These are phyloP conservation scores for Fusarium newnesense DNA, from an alignment of 2,329 filamentous ascomycete genomes.

Conservation along the genomic window DNA sequence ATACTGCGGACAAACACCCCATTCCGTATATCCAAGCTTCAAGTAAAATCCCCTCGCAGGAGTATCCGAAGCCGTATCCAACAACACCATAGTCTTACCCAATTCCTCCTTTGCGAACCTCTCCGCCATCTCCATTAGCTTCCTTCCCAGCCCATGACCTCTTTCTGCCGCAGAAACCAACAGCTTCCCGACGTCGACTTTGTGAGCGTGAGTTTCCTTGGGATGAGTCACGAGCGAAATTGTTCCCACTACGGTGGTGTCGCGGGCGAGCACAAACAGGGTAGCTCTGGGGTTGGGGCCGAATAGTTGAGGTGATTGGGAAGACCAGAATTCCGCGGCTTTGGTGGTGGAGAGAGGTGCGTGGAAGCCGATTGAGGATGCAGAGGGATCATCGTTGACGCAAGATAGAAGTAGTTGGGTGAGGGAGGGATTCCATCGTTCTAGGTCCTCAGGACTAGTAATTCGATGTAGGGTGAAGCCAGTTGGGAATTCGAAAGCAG, in stretches of 20 bases:
- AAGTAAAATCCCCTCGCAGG: neutral
- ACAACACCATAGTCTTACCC: neutral
- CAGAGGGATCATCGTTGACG: neutral
- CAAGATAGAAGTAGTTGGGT: neutral
- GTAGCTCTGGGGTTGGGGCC: neutral
- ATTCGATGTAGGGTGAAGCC: neutral
- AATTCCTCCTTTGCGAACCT: neutral
- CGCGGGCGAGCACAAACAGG: neutral
- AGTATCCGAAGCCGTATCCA: neutral
- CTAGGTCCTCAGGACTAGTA: rapidly evolving
- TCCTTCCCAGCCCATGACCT: neutral
- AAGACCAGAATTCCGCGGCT: neutral
- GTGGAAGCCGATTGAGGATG: conserved; percentile 1
- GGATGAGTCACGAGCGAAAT: neutral
- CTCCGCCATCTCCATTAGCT: neutral
- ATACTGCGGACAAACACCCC: conserved; percentile 3
- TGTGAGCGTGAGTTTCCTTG: neutral
- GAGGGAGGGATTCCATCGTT: neutral
- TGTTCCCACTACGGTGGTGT: neutral
- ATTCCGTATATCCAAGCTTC: neutral
- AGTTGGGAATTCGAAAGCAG: neutral
- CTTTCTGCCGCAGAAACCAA: neutral
- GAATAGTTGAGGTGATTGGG: neutral
- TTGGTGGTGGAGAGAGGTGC: neutral
- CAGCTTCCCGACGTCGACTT: neutral